Evolutionary conservation across 2,329 filamentous ascomycete species (phyloP), one percentile per base, ranked within the genome.

Genomic region (Bretziella fagacearum): DNA sequence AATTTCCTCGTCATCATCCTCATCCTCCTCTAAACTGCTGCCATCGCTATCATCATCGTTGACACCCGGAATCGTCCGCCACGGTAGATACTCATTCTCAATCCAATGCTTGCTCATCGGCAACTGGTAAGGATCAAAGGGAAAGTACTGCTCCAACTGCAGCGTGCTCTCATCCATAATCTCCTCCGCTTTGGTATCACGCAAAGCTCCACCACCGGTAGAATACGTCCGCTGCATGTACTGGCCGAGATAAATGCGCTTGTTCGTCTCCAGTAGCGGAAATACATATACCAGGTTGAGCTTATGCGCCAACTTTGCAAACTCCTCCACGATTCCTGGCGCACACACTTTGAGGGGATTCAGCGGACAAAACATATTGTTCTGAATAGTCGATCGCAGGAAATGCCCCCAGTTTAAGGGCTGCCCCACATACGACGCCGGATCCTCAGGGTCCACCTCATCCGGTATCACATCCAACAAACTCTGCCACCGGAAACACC

Each of bases 401-500:
- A 74, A 74, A 6, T 77, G 70, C 45, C 81, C 73, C 81, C 91
- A 96, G 33, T 73, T 70, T 35, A 93, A 75, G 49, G 93, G 83
- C 54, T 81, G 77, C 2, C 78, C 71, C 15, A 77, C 63, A 54
- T 74, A 79, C 1, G 71, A 73, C 1, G 69, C 65, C 8, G 68
- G 65, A 51, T 80, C 76, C 50, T 74, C 81, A 52, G 66, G 73
- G 62, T 74, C 81, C 49, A 74, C 71, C 51, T 63, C 67, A 51
- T 77, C 70, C 1, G 73, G 67, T 3, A 71, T 73, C 1, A 73
- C 71, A 17, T 74, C 67, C 48, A 84, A 81, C 40, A 98, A 69
- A 57, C 96, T 89, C 52, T 85, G 81, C 91, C 91, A 98, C 47
- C 91, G 79, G 68, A 98, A 98, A 67, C 91, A 98, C 58, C 93